A percentile compares a stretch with the other conserved stretches of the same genome.
phyloP scores from a whole-genome alignment of 164 flowering plant genomes.

The Magnolia kwangsiensis region DNA sequence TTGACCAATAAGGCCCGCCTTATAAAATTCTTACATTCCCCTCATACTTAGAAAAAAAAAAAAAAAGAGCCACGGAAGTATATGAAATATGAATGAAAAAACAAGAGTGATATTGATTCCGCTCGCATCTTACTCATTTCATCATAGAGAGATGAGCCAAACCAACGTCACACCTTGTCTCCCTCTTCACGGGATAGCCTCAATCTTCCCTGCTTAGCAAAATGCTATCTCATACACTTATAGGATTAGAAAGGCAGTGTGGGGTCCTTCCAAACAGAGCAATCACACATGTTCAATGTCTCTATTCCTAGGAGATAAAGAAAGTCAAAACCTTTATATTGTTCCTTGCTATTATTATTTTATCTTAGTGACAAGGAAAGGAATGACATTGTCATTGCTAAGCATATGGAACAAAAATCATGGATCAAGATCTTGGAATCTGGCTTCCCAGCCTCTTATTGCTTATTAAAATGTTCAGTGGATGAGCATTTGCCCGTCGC shows the following conservation, averaged over 20 bases:
- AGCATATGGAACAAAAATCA: background rate
- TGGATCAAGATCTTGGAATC: constrained; percentile 3
- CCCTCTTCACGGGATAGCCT: constrained; percentile 26
- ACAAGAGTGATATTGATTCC: constrained; percentile 79
- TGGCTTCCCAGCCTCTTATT: background rate
- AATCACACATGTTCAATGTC: background rate
- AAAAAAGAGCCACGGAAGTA: no score
- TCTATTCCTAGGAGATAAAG: background rate
- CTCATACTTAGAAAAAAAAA: no score
- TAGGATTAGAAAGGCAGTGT: background rate
- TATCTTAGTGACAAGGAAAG: background rate
- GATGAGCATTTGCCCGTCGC: background rate
- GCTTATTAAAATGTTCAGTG: background rate
- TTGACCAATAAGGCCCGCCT: no score
- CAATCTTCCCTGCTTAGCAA: background rate
- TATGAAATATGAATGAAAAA: constrained; percentile 12
- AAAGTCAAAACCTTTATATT: background rate
- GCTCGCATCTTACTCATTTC: constrained; percentile 30
- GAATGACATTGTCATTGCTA: no score
- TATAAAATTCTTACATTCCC: no score
- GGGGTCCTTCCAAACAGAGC: background rate
- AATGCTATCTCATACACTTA: background rate
- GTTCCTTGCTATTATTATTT: background rate
- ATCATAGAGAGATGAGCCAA: constrained; percentile 33
- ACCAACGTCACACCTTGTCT: constrained; percentile 61